A percentile compares a stretch with the other conserved stretches of the same genome.
Evolutionary conservation across 768 basidiomycete genomes (phyloP).

Genomic region (button mushroom (Agaricus bisporus)): DNA sequence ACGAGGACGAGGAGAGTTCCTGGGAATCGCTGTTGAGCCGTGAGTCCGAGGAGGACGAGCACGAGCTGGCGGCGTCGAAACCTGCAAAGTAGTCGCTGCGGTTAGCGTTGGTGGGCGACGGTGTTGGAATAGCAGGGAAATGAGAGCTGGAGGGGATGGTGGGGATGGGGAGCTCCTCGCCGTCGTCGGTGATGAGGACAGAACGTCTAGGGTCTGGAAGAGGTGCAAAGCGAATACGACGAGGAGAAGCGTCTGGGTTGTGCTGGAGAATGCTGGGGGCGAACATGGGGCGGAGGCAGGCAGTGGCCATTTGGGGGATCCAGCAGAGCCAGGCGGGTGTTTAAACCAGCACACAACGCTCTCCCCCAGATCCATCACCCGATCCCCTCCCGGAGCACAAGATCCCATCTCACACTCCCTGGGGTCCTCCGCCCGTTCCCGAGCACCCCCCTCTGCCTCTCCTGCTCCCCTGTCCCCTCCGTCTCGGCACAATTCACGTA

Average conservation of each 20-base stretch:
- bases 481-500: background rate
- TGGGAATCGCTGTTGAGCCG: constrained; percentile 21
- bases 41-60: constrained; percentile 19
- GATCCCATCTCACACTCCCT: background rate
- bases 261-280: constrained; percentile 11
- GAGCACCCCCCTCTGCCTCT: background rate
- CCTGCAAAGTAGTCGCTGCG: constrained; percentile 1
- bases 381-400: constrained; percentile 7
- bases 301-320: constrained; percentile 11
- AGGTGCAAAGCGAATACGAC: constrained; percentile 75
- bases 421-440: constrained; percentile 1
- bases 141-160: constrained; percentile 16
- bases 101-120: constrained; percentile 10
- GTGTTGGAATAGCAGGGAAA: constrained; percentile 18
- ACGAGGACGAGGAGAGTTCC: constrained; percentile 19
- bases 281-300: constrained; percentile 1
- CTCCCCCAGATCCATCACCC: constrained; percentile 8
- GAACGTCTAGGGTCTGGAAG: constrained; percentile 70
- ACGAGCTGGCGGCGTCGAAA: constrained; percentile 14
- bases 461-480: background rate
- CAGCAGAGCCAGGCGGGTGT: background rate
- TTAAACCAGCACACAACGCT: constrained; percentile 3
- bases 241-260: constrained; percentile 7
- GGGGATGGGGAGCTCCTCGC: constrained; percentile 31
- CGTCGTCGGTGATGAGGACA: constrained; percentile 35